A percentile compares a stretch with the other conserved stretches of the same genome.
Evolutionary conservation across 2,329 filamentous ascomycete species (phyloP).

Genomic region (Graphilbum fragrans): DNA sequence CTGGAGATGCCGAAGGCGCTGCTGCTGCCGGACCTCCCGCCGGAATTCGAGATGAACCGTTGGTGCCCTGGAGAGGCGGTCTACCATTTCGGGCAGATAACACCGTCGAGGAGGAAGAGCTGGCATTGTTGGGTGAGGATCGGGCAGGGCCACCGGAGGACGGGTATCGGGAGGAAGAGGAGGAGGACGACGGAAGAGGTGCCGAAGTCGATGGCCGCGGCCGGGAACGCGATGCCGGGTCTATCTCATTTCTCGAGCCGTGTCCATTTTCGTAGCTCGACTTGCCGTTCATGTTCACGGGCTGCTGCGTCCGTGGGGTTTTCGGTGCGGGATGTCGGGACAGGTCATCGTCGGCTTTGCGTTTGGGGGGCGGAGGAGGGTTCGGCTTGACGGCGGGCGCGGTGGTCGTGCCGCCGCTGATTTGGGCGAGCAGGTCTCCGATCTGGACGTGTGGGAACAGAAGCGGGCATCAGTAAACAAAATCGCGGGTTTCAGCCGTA

Average conservation of each 20-base stretch:
- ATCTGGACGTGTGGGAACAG: conserved; percentile 25
- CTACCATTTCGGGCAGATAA: too few relatives aligned
- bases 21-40: neutral
- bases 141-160: too few relatives aligned
- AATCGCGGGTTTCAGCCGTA: too few relatives aligned
- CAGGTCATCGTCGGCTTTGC: conserved; percentile 44
- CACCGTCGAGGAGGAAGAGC: too few relatives aligned
- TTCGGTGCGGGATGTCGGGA: conserved; percentile 25
- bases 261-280: too few relatives aligned
- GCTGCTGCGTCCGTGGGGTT: conserved; percentile 21
- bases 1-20: conserved; percentile 10
- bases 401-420: conserved; percentile 33
- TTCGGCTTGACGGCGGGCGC: conserved; percentile 18
- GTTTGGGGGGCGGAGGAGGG: conserved; percentile 30
- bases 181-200: too few relatives aligned
- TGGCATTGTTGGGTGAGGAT: too few relatives aligned
- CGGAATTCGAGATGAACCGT: neutral
- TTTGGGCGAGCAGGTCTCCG: conserved; percentile 47
- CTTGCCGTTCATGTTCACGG: neutral
- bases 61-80: neutral
- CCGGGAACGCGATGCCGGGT: too few relatives aligned
- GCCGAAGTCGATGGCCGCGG: too few relatives aligned
- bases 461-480: too few relatives aligned
- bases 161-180: too few relatives aligned
- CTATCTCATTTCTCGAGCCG: too few relatives aligned